phyloP scores from a whole-genome alignment of 2,329 filamentous ascomycete genomes.

The Didymella arachidicola region DNA sequence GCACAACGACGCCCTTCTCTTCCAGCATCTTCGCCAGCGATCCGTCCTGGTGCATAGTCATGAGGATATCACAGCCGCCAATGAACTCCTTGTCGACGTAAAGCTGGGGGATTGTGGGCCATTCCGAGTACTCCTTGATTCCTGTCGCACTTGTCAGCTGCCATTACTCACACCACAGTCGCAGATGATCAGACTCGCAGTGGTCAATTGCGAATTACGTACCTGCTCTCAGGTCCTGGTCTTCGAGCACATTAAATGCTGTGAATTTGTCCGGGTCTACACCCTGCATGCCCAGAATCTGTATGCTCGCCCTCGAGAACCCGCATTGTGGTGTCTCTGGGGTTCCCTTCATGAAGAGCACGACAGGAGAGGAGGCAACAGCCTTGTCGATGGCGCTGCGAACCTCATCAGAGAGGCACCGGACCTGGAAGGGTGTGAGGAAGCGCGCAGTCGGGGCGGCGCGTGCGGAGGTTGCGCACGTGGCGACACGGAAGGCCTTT shows the following conservation, averaged over 20 bases:
- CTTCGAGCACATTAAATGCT: slow-evolving; percentile 97
- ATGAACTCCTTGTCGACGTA: slow-evolving; percentile 97
- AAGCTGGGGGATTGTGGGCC: slow-evolving; percentile 97
- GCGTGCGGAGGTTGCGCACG: slow-evolving; percentile 38
- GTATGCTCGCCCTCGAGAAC: slow-evolving; percentile 92
- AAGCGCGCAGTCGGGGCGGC: slow-evolving; percentile 53
- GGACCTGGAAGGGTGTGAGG: slow-evolving; percentile 59
- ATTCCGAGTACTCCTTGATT: slow-evolving; percentile 99
- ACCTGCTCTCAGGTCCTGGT: slow-evolving; percentile 85
- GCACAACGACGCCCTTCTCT: slow-evolving; percentile 85
- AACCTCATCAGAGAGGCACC: slow-evolving; percentile 82
- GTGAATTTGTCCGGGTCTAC: slow-evolving; percentile 95
- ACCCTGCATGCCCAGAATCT: slow-evolving; percentile 92
- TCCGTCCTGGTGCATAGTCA: slow-evolving; percentile 96
- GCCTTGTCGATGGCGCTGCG: slow-evolving; percentile 88
- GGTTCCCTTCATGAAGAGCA: slow-evolving; percentile 99
- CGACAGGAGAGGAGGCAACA: slow-evolving; percentile 85
- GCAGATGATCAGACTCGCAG: not conserved
- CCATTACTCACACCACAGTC: not conserved
- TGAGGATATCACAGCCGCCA: slow-evolving; percentile 95
- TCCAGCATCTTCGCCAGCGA: slow-evolving; percentile 90
- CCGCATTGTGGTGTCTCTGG: slow-evolving; percentile 96
- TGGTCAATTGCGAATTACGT: slow-evolving; percentile 8
- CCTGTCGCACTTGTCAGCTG: slow-evolving; percentile 60
- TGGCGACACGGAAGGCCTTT: slow-evolving; percentile 48